phyloP scores from a whole-genome alignment of 2,329 filamentous ascomycete species.

The Coccinonectria pachysandricola region DNA sequence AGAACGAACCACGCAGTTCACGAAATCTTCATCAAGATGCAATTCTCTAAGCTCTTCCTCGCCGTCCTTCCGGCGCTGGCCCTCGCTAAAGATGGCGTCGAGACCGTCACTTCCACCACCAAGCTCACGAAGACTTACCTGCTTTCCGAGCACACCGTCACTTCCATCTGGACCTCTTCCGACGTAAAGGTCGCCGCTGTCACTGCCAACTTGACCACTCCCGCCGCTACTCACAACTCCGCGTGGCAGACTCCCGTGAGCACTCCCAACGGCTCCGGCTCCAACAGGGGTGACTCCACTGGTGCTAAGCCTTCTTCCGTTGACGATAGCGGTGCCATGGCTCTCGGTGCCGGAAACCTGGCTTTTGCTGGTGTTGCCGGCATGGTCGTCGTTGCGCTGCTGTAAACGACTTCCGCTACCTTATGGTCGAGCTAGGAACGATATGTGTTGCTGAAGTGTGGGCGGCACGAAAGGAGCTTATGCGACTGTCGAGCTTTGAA shows the following conservation, averaged over 20 bases:
- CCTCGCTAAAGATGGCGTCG: conserved; percentile 30
- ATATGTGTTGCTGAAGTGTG: conserved; percentile 1
- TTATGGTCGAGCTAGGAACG: too few relatives aligned
- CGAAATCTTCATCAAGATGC: conserved; percentile 23
- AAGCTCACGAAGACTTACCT: conserved; percentile 42
- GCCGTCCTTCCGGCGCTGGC: conserved; percentile 45
- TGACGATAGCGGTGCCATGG: conserved; percentile 32
- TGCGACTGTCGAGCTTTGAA: conserved; percentile 9
- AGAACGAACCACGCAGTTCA: conserved; percentile 5
- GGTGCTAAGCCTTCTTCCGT: conserved; percentile 25
- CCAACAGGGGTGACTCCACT: conserved; percentile 6
- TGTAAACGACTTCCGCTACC: too few relatives aligned
- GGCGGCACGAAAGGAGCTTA: conserved; percentile 3
- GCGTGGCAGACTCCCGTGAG: conserved; percentile 5
- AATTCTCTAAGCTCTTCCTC: conserved; percentile 32
- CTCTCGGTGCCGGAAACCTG: conserved; percentile 33
- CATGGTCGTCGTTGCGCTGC: conserved; percentile 38
- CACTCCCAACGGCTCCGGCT: conserved; percentile 13
- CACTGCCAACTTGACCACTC: conserved; percentile 21
- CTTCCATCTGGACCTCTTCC: conserved; percentile 15
- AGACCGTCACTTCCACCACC: conserved; percentile 39
- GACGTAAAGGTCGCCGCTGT: conserved; percentile 7
- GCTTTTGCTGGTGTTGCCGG: conserved; percentile 40
- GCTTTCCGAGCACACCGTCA: conserved; percentile 34
- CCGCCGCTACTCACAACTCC: conserved; percentile 12